Evolutionary conservation across 1,139 yeast species (phyloP).

Genomic region (Spencermartinsiella ligniputridi): DNA sequence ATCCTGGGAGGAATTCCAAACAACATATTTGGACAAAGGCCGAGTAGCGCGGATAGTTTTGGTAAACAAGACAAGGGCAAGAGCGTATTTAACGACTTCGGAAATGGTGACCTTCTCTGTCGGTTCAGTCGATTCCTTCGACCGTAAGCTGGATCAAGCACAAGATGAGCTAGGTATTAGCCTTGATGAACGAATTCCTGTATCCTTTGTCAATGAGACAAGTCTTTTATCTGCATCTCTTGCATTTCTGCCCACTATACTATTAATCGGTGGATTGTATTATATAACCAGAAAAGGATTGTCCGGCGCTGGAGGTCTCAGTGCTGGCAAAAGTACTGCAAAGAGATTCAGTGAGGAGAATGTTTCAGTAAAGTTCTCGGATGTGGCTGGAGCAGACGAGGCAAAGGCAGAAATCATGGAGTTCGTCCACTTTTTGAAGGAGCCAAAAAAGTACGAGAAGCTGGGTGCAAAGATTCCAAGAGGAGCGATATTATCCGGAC

Average conservation of each 20-base stretch:
- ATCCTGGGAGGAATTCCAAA: slow-evolving; percentile 88
- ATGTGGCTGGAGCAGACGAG: slow-evolving; percentile 96
- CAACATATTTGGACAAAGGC: slow-evolving; percentile 76
- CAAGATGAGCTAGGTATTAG: slow-evolving; percentile 72
- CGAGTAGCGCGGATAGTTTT: slow-evolving; percentile 72
- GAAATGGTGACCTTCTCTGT: slow-evolving; percentile 55
- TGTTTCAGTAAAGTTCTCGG: slow-evolving; percentile 78
- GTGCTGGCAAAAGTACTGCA: slow-evolving; percentile 76
- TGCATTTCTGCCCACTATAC: slow-evolving; percentile 74
- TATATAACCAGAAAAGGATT: slow-evolving; percentile 62
- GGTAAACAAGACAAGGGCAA: slow-evolving; percentile 72
- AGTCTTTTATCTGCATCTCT: slow-evolving; percentile 54
- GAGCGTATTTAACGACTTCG: slow-evolving; percentile 33
- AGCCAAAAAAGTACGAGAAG: slow-evolving; percentile 86
- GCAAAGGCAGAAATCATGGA: slow-evolving; percentile 98
- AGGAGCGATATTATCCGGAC: slow-evolving; percentile 95
- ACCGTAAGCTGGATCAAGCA: slow-evolving; percentile 68
- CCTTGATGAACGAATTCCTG: slow-evolving; percentile 69
- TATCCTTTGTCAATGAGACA: slow-evolving; percentile 61
- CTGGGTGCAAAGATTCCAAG: slow-evolving; percentile 96
- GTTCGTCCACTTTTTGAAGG: slow-evolving; percentile 84
- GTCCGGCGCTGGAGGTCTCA: slow-evolving; percentile 37
- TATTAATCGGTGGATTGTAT: slow-evolving; percentile 81
- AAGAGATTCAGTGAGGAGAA: slow-evolving; percentile 90
- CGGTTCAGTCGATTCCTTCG: slow-evolving; percentile 87